Conservation (phyloP, 2,329 filamentous ascomycete species). For the Elsinoe necatrix region DNA sequence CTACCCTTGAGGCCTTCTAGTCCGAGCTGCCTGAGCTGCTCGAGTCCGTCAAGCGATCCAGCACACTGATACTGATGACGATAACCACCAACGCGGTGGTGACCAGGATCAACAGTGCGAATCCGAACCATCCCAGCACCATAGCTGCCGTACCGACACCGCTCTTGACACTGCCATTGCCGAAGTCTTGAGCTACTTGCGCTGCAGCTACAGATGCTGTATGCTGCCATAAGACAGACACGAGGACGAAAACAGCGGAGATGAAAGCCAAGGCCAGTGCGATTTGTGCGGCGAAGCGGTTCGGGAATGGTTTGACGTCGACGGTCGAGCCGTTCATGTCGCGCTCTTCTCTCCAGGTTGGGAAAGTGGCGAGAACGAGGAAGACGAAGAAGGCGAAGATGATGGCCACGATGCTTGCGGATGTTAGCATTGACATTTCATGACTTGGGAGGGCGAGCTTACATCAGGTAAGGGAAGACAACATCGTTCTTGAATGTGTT, state of each 20-base stretch:
- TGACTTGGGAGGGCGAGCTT: constrained; percentile 31
- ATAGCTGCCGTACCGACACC: constrained; percentile 92
- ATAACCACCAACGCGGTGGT: constrained; percentile 92
- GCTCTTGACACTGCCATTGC: constrained; percentile 76
- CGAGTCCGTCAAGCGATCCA: constrained; percentile 52
- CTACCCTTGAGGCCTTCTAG: neutral
- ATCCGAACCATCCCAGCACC: constrained; percentile 96
- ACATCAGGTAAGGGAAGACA: constrained; percentile 95
- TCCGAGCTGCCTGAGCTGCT: constrained; percentile 15
- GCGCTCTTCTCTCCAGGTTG: constrained; percentile 90
- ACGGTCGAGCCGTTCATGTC: constrained; percentile 71
- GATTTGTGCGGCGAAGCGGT: constrained; percentile 82
- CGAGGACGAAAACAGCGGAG: constrained; percentile 56
- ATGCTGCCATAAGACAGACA: constrained; percentile 75
- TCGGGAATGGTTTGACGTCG: constrained; percentile 91
- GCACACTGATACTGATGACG: constrained; percentile 83
- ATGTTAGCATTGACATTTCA: constrained; percentile 17
- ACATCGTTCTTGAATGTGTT: constrained; percentile 97
- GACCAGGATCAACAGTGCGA: constrained; percentile 85
- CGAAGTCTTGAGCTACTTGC: constrained; percentile 85
- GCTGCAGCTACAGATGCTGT: constrained; percentile 93
- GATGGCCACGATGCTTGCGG: constrained; percentile 79
- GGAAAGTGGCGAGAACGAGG: constrained; percentile 89
- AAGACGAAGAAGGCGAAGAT: constrained; percentile 96
- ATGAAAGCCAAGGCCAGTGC: constrained; percentile 86